Evolutionary conservation across 2,329 filamentous ascomycete species (phyloP).

Genomic region (Cercospora citrullina): DNA sequence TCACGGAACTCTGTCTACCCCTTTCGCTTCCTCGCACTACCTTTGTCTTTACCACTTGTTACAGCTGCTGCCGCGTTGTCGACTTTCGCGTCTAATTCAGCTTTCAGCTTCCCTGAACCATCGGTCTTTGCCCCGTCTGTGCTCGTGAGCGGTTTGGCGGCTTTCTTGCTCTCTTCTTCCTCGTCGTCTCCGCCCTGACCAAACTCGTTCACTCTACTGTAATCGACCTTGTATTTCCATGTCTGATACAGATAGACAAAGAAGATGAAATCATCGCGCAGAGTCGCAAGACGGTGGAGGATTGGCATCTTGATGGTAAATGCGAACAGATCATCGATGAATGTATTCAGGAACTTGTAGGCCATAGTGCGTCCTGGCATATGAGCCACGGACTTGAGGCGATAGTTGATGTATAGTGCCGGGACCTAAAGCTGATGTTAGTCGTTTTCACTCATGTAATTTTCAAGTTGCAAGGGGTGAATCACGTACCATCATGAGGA

Average conservation of each 20-base stretch:
- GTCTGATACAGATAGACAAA: conserved; percentile 96
- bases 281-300: conserved; percentile 84
- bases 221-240: conserved; percentile 90
- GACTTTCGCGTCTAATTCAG: conserved; percentile 23
- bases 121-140: conserved; percentile 29
- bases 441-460: background rate
- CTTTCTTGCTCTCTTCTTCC: conserved; percentile 52
- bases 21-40: conserved; percentile 8
- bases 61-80: conserved; percentile 13
- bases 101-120: conserved; percentile 22
- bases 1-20: background rate
- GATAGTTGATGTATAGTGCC: conserved; percentile 97
- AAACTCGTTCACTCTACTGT: conserved; percentile 92
- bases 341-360: conserved; percentile 98
- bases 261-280: conserved; percentile 96
- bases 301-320: conserved; percentile 99
- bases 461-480: background rate
- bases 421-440: conserved; percentile 56
- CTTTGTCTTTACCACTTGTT: conserved; percentile 14
- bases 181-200: conserved; percentile 97
- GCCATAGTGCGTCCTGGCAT: conserved; percentile 97
- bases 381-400: conserved; percentile 85
- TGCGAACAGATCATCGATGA: conserved; percentile 97
- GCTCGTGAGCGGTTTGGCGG: conserved; percentile 43
- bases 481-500: conserved; percentile 81